Evolutionary conservation across 2,329 filamentous ascomycete species (phyloP).

Genomic region (Aschersonia sp.): DNA sequence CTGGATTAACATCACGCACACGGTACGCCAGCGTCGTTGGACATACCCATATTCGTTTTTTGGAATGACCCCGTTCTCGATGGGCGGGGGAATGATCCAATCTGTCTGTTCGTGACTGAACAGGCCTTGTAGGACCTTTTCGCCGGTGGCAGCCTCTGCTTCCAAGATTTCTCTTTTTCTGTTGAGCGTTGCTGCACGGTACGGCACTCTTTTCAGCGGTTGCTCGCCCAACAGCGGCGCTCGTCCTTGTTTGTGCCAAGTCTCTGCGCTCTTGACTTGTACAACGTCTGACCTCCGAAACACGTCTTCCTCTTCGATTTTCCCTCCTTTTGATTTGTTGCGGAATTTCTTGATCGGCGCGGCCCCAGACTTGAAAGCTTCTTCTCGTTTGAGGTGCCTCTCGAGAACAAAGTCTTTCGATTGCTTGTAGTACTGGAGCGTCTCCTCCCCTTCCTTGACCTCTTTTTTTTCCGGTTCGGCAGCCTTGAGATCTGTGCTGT

Average conservation of each 20-base stretch:
- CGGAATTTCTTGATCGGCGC: slow-evolving; percentile 61
- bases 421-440: slow-evolving; percentile 75
- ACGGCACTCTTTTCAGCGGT: slow-evolving; percentile 76
- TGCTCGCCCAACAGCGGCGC: slow-evolving; percentile 55
- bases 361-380: slow-evolving; percentile 61
- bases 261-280: slow-evolving; percentile 79
- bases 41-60: slow-evolving; percentile 72
- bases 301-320: slow-evolving; percentile 63
- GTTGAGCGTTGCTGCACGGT: slow-evolving; percentile 79
- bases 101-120: slow-evolving; percentile 80
- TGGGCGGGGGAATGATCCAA: slow-evolving; percentile 86
- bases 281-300: slow-evolving; percentile 69
- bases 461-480: slow-evolving; percentile 60
- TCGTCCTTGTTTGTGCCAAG: slow-evolving; percentile 94
- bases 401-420: slow-evolving; percentile 76
- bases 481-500: slow-evolving; percentile 61
- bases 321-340: slow-evolving; percentile 59
- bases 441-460: slow-evolving; percentile 62
- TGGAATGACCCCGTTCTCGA: slow-evolving; percentile 72
- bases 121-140: slow-evolving; percentile 75
- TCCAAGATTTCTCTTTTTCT: slow-evolving; percentile 83
- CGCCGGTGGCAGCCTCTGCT: slow-evolving; percentile 61
- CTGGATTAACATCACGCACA: not conserved
- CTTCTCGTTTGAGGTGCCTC: slow-evolving; percentile 79
- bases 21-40: slow-evolving; percentile 4